phyloP scores from a whole-genome alignment of 1,284 basidiomycete species.

The Neolentinus lepideus region DNA sequence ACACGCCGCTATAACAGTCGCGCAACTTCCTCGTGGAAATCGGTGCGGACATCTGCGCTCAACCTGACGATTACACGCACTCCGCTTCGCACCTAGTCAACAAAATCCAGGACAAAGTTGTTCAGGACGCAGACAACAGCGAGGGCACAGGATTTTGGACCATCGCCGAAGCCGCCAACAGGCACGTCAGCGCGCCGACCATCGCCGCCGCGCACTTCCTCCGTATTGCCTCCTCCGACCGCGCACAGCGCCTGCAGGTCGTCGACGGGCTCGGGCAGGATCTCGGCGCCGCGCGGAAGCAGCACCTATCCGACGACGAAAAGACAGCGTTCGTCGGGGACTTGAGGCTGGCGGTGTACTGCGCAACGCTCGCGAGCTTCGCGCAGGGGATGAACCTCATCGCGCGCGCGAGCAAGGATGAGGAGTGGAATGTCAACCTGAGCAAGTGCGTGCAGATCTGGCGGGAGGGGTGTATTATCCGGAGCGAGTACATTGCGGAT shows the following conservation, averaged over 20 bases:
- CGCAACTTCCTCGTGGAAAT: constrained; percentile 16
- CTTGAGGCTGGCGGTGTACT: constrained; percentile 14
- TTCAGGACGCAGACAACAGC: constrained; percentile 16
- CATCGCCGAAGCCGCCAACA: constrained; percentile 13
- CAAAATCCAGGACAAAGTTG: constrained; percentile 18
- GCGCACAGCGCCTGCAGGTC: constrained; percentile 14
- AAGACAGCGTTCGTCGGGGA: constrained; percentile 11
- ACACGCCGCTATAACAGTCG: too few species aligned
- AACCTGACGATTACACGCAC: constrained; percentile 10
- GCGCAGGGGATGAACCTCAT: constrained; percentile 16
- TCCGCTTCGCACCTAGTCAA: constrained; percentile 13
- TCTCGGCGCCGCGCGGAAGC: constrained; percentile 13
- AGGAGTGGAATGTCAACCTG: constrained; percentile 14
- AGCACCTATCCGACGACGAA: constrained; percentile 10
- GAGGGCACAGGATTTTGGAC: constrained; percentile 18
- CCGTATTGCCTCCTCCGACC: constrained; percentile 16
- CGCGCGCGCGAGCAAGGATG: constrained; percentile 14
- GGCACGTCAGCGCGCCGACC: constrained; percentile 16
- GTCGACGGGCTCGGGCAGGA: constrained; percentile 11
- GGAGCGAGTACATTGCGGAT: constrained; percentile 16
- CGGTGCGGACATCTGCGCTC: constrained; percentile 16
- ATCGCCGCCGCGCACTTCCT: constrained; percentile 18
- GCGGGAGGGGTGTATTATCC: constrained; percentile 18
- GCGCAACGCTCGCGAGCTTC: constrained; percentile 14
- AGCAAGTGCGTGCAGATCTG: constrained; percentile 14